phyloP scores from a whole-genome alignment of 345 rosid species.

The Acer negundo region DNA sequence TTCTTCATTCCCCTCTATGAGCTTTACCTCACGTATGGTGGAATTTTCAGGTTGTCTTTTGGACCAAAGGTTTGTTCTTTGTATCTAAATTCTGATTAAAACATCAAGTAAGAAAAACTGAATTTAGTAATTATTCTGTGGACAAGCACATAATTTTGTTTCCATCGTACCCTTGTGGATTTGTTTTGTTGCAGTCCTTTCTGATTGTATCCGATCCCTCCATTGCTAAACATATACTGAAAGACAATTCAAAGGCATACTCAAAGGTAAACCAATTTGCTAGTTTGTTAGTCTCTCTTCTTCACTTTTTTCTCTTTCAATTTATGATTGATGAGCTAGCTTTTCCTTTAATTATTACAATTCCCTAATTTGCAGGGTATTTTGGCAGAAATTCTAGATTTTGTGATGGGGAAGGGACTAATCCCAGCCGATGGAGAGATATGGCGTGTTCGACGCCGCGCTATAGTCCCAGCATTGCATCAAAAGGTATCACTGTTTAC shows the following conservation, averaged over 20 bases:
- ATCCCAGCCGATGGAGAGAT: constrained; percentile 96
- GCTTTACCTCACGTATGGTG: constrained; percentile 92
- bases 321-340: background rate
- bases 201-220: constrained; percentile 93
- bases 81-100: background rate
- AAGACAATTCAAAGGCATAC: constrained; percentile 80
- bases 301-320: background rate
- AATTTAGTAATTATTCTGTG: background rate
- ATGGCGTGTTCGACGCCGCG: constrained; percentile 94
- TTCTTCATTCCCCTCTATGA: constrained; percentile 90
- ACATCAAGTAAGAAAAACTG: background rate
- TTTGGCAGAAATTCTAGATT: constrained; percentile 88
- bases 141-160: background rate
- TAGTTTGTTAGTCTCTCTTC: background rate
- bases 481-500: constrained; percentile 52
- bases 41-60: constrained; percentile 84
- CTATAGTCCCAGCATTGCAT: constrained; percentile 93
- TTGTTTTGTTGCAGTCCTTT: constrained; percentile 63
- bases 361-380: constrained; percentile 64
- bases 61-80: constrained; percentile 84
- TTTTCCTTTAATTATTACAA: constrained; percentile 19
- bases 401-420: constrained; percentile 98
- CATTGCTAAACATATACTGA: constrained; percentile 85
- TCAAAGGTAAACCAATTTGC: constrained; percentile 63
- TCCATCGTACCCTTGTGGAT: constrained; percentile 13